Base-by-base conservation (phyloP, 1,284 basidiomycete species). In the Marasmius oreades region DNA sequence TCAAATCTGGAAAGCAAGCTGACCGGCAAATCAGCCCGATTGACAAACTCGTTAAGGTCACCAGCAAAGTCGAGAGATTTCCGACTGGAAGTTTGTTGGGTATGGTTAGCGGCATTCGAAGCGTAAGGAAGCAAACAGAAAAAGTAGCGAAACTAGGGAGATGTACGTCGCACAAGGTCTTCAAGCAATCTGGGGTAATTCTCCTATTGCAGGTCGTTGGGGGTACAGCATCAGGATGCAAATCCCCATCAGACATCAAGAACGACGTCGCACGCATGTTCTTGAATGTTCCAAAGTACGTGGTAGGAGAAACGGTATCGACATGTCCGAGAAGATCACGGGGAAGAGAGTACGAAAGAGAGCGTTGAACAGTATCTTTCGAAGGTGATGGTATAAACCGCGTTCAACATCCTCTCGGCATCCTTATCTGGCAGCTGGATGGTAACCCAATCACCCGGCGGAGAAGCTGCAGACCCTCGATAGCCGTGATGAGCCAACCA, bases 1-100 rank as follows among this genome's bases (percentile, higher is more conserved):
- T n/a, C n/a, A n/a, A n/a, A n/a, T n/a, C 53, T 31, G 12, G 18
- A 23, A 36, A 18, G 20, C 18, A 42, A 51, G 52, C 57, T 22
- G 52, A 75, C 77, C 70, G 75, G 72, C 28, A 84, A 72, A 66
- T 85, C 82, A 16, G 73, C 73, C 45, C 69, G 69, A 67, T 77
- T 84, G 8, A 81, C 83, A 64, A 76, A 86, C 62, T 84, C 71
- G 20, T 77, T 69, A 18, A 85, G 72, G 60, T 84, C 86, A 6
- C 84, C 83, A 16, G 80, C 79, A 56, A 87, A 73, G 52, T 83
- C 85, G 45, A 88, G 73, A 24, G 67, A 76, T 66, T 85, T 86
- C 51, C 61, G 67, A 44, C 60, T 64, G 1, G 77, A 75, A 1
- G 80, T 73, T 14, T 63, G 61, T 1, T 83, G 82, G 0, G 74